phyloP scores from a whole-genome alignment of 1,284 basidiomycete genomes.

The Ustilago xerochloae region DNA sequence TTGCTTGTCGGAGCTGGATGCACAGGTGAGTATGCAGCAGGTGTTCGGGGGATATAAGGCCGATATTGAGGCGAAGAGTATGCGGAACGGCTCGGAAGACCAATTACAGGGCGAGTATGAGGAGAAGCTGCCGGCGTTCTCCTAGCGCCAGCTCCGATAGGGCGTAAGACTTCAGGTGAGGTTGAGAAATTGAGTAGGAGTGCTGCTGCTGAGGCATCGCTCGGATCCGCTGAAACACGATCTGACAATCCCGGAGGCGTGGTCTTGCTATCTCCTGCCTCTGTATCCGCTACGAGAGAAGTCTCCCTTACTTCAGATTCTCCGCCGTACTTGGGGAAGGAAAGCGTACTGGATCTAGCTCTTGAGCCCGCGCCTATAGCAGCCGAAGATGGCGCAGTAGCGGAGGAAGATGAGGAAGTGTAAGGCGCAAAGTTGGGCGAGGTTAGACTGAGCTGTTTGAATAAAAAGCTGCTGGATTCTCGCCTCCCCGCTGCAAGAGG shows the following conservation, averaged over 20 bases:
- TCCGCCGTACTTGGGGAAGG: slow-evolving; percentile 26
- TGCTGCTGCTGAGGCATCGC: slow-evolving; percentile 32
- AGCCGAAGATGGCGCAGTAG: neutral
- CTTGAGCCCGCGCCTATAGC: neutral
- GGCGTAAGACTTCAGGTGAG: slow-evolving; percentile 50
- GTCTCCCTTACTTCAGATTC: slow-evolving; percentile 32
- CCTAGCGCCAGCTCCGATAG: slow-evolving; percentile 10
- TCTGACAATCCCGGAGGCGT: slow-evolving; percentile 29
- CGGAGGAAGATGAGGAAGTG: neutral
- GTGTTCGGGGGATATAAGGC: slow-evolving; percentile 1
- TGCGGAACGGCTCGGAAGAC: slow-evolving; percentile 8
- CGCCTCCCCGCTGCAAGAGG: slow-evolving; percentile 20
- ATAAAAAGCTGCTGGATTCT: slow-evolving; percentile 38
- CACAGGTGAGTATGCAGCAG: neutral
- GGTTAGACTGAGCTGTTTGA: slow-evolving; percentile 39
- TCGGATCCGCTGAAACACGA: slow-evolving; percentile 8
- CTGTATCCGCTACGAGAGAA: too few species aligned
- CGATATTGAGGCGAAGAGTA: slow-evolving; percentile 25
- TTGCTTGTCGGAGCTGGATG: neutral
- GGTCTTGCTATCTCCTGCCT: neutral
- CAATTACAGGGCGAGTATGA: slow-evolving; percentile 7
- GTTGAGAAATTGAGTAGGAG: slow-evolving; percentile 52
- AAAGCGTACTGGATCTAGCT: slow-evolving; percentile 11
- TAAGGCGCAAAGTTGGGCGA: slow-evolving; percentile 40
- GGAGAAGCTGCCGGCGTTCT: slow-evolving; percentile 1